Evolutionary conservation across 257 asterid species (phyloP).

Genomic region (Misopates orontium): DNA sequence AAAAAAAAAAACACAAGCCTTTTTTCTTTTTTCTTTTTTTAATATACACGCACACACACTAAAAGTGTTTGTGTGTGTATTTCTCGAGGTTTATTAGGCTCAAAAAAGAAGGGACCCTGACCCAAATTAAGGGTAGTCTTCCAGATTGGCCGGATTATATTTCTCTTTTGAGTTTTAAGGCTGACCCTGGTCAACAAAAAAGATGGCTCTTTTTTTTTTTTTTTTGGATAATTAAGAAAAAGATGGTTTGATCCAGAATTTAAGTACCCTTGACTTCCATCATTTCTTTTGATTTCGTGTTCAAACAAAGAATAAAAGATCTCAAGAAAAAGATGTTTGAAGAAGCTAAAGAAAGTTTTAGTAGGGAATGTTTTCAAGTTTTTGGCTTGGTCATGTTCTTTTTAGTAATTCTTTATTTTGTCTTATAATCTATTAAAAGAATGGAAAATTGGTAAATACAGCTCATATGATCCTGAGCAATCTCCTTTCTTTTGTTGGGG

Average conservation of each 20-base stretch:
- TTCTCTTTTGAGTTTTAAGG: slow-evolving; percentile 22
- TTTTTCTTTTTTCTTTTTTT: too few relatives aligned
- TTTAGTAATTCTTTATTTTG: slow-evolving; percentile 1
- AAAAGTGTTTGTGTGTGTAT: slow-evolving; percentile 17
- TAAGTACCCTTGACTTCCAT: slow-evolving; percentile 8
- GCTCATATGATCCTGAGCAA: not conserved
- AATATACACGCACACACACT: not conserved
- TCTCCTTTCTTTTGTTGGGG: too few relatives aligned
- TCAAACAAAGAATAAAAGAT: slow-evolving; percentile 4
- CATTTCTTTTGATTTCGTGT: slow-evolving; percentile 3
- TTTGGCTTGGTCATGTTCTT: slow-evolving; percentile 5
- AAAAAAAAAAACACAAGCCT: not conserved
- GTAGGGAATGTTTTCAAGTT: not conserved
- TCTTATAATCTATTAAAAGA: not conserved
- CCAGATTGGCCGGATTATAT: slow-evolving; percentile 39
- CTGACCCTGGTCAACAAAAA: slow-evolving; percentile 53
- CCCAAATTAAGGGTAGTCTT: slow-evolving; percentile 36
- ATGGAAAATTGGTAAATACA: slow-evolving; percentile 4
- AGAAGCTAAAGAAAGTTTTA: slow-evolving; percentile 5
- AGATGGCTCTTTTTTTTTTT: too few relatives aligned
- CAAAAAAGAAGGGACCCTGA: slow-evolving; percentile 37
- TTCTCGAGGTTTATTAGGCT: slow-evolving; percentile 37
- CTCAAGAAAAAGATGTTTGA: not conserved
- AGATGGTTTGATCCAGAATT: slow-evolving; percentile 1
- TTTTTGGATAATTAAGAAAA: too few relatives aligned